Conservation (phyloP, 495 filamentous ascomycete species). For the Xylaria nigripes region DNA sequence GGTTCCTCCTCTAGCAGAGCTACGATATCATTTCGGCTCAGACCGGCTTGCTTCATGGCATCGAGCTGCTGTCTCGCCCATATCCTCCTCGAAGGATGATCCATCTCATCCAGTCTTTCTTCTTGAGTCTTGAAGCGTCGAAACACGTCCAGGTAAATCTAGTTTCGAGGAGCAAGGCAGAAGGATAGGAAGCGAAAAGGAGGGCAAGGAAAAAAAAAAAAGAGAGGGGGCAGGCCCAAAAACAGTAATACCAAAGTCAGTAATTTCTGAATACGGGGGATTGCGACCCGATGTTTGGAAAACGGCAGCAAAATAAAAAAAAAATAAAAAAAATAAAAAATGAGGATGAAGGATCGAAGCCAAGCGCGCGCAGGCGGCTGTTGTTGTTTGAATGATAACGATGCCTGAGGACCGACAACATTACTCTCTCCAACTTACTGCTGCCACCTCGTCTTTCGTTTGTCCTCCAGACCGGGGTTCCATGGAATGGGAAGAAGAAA, state of each 20-base stretch:
- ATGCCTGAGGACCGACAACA: neutral
- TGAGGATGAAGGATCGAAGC: slow-evolving; percentile 9
- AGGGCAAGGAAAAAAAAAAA: neutral
- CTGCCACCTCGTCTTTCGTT: slow-evolving; percentile 7
- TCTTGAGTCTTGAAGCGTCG: slow-evolving; percentile 7
- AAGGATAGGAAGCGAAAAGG: neutral
- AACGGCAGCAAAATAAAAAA: no score
- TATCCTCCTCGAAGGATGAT: slow-evolving; percentile 26
- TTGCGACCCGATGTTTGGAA: slow-evolving; percentile 1
- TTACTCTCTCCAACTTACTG: neutral
- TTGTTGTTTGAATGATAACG: slow-evolving; percentile 6
- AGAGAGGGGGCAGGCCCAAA: neutral
- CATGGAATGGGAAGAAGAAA: neutral
- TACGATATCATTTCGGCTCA: slow-evolving; percentile 22
- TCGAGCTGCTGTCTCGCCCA: slow-evolving; percentile 26
- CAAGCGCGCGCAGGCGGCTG: slow-evolving; percentile 9
- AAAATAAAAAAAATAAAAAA: neutral
- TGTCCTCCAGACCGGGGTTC: slow-evolving; percentile 1
- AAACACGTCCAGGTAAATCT: neutral
- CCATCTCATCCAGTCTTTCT: slow-evolving; percentile 22
- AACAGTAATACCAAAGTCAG: neutral
- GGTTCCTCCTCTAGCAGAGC: slow-evolving; percentile 22
- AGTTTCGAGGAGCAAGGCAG: neutral
- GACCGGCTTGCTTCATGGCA: slow-evolving; percentile 25
- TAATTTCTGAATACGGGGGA: neutral